Base-by-base conservation (phyloP, 1,139 yeast genomes). In the Scheffersomyces cryptocercus region DNA sequence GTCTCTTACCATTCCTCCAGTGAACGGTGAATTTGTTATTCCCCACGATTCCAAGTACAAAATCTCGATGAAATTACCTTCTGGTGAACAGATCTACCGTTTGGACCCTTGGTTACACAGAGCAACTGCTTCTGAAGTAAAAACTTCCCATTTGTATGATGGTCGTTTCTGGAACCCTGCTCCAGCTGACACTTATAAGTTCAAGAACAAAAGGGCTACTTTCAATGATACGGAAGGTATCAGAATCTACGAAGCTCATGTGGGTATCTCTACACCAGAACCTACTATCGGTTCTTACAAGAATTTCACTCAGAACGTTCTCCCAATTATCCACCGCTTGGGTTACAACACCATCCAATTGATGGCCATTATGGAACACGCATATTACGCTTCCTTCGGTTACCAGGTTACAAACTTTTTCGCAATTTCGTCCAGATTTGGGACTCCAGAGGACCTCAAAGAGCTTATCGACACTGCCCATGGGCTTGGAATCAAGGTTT, bases 361-460 rank as follows among this genome's bases (percentile, higher is more conserved):
- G 59, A 93, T 93, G 99, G 97, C 99, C 0, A 79, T 93, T 40
- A 93, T 93, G 99, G 99, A 93, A 65, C 99, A 93, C 63, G 98
- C 99, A 1, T 93, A 93, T 65, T 93, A 93, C 62, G 99, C 98
- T 1, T 88, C 96, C 0, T 93, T 93, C 64, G 99, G 99, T 5
- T 93, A 93, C 64, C 99, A 93, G 64, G 84, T 93, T 29, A 91
- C 98, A 34, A 88, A 86, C 47, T 93, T 91, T 61, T 93, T 88
- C 63, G 98, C 98, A 1, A 77, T 80, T 28, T 84, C 95, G 36
- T 90, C 97, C 7, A 77, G 98, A 51, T 93, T 75, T 57, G 99
- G 99, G 26, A 82, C 96, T 0, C 98, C 99, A 1, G 98, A 93
- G 55, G 97, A 93, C 41, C 74, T 93, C 59, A 91, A 88, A 62